Conservation (phyloP, 2,329 filamentous ascomycete species). For the Orbilia javanica region DNA sequence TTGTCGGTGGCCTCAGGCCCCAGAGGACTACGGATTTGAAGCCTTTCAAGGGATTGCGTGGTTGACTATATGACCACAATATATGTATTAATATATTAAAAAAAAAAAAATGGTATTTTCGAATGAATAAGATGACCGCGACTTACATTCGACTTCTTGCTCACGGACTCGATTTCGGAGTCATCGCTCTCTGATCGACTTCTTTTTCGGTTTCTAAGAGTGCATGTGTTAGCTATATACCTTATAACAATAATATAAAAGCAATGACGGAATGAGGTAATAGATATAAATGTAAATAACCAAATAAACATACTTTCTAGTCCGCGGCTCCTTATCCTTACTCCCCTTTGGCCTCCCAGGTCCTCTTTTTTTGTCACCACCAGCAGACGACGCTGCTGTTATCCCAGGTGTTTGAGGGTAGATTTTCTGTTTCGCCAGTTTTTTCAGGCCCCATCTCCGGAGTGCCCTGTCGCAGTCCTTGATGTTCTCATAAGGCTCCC, state of each 20-base stretch:
- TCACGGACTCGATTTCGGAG: slow-evolving; percentile 22
- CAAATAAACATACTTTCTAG: background rate
- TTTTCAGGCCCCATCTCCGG: slow-evolving; percentile 45
- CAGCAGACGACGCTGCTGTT: background rate
- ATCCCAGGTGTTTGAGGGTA: background rate
- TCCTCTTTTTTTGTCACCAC: slow-evolving; percentile 22
- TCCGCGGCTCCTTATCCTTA: slow-evolving; percentile 5
- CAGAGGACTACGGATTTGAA: slow-evolving; percentile 14
- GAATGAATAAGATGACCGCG: background rate
- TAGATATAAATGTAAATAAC: background rate
- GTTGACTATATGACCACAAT: no score
- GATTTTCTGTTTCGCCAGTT: background rate
- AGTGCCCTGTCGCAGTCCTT: slow-evolving; percentile 46
- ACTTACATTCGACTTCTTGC: slow-evolving; percentile 43
- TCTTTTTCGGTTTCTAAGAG: slow-evolving; percentile 30
- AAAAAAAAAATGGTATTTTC: no score
- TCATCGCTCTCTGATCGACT: slow-evolving; percentile 41
- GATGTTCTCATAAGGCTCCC: slow-evolving; percentile 59
- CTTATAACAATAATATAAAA: background rate
- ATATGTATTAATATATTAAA: no score
- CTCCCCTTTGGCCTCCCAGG: slow-evolving; percentile 28
- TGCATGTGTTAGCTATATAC: background rate
- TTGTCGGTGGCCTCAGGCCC: slow-evolving; percentile 1
- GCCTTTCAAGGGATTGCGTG: slow-evolving; percentile 15
- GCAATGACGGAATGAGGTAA: no score